A percentile compares a stretch with the other conserved stretches of the same genome.
Conservation (phyloP, 73 alveolate species). For the Uronychia binucleata region DNA sequence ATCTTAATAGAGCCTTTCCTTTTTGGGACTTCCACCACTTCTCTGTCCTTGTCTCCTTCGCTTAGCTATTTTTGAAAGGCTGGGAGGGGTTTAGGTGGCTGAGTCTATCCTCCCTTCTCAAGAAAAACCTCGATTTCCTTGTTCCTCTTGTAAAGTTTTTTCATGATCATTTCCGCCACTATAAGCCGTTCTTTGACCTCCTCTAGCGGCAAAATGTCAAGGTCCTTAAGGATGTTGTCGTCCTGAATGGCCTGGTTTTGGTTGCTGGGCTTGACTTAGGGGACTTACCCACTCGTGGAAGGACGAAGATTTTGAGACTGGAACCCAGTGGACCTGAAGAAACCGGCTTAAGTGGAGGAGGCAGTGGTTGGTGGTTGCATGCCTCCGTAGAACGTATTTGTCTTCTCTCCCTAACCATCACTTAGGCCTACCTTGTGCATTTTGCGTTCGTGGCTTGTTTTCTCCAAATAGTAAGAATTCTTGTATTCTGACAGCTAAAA, state of each 20-base stretch:
- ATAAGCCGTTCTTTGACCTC: constrained; percentile 41
- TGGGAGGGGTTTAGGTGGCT: neutral
- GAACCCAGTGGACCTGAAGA: neutral
- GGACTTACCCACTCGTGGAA: neutral
- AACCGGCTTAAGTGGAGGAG: neutral
- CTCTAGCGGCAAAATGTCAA: neutral
- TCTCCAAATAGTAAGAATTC: constrained; percentile 12
- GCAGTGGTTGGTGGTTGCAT: neutral
- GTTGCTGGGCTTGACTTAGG: neutral
- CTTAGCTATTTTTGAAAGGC: neutral
- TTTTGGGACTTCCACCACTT: neutral
- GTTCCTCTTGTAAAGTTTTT: constrained; percentile 42
- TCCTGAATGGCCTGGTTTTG: neutral
- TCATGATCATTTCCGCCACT: constrained; percentile 51
- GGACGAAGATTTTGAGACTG: neutral
- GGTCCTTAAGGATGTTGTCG: neutral
- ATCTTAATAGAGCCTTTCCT: neutral
- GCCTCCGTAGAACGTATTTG: neutral
- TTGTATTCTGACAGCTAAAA: constrained; percentile 21
- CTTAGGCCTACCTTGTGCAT: constrained; percentile 3
- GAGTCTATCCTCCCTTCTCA: neutral
- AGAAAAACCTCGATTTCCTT: constrained; percentile 31
- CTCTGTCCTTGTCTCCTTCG: neutral
- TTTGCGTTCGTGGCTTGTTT: constrained; percentile 6
- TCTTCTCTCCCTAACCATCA: too few species aligned